A percentile compares a stretch with the other conserved stretches of the same genome.
Evolutionary conservation across 2,329 filamentous ascomycete genomes (phyloP).

Genomic region (Clathrospora elynae): DNA sequence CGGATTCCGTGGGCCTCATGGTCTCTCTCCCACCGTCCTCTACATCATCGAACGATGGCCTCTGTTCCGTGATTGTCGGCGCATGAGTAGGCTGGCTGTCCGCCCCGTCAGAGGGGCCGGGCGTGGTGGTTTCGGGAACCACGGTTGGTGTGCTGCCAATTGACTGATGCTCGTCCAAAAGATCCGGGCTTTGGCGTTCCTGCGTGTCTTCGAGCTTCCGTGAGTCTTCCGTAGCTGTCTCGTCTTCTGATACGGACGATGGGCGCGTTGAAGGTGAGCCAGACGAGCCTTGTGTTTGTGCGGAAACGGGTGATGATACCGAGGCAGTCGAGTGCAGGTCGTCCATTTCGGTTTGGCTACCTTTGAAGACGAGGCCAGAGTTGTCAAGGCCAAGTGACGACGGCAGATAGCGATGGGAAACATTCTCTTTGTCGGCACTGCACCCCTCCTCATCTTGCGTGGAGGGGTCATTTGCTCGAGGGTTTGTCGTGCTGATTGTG

Average conservation of each 20-base stretch:
- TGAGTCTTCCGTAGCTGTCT: slow-evolving; percentile 27
- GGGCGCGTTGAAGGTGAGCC: slow-evolving; percentile 46
- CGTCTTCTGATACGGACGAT: slow-evolving; percentile 49
- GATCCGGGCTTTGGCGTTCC: slow-evolving; percentile 20
- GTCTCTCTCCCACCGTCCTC: slow-evolving; percentile 22
- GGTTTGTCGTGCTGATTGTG: slow-evolving; percentile 2
- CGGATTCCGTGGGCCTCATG: slow-evolving; percentile 21
- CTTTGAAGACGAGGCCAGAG: slow-evolving; percentile 61
- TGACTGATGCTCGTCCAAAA: slow-evolving; percentile 39
- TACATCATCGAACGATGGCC: slow-evolving; percentile 18
- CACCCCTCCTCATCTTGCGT: slow-evolving; percentile 12
- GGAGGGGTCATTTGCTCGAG: slow-evolving; percentile 3
- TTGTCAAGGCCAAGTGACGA: slow-evolving; percentile 45
- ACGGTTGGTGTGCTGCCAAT: slow-evolving; percentile 44
- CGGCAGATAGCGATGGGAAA: slow-evolving; percentile 11
- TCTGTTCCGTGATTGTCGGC: slow-evolving; percentile 9
- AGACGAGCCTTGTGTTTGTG: slow-evolving; percentile 47
- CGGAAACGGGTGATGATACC: slow-evolving; percentile 46
- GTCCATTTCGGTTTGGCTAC: slow-evolving; percentile 39
- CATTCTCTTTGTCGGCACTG: slow-evolving; percentile 17
- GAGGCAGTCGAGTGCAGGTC: slow-evolving; percentile 44
- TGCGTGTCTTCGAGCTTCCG: slow-evolving; percentile 21
- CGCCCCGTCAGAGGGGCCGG: slow-evolving; percentile 31
- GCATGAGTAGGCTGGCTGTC: slow-evolving; percentile 11
- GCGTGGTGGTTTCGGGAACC: slow-evolving; percentile 38